Evolutionary conservation across 2,329 filamentous ascomycete genomes (phyloP), one percentile per base, ranked within the genome.

Genomic region (Dothiorella sarmentorum): DNA sequence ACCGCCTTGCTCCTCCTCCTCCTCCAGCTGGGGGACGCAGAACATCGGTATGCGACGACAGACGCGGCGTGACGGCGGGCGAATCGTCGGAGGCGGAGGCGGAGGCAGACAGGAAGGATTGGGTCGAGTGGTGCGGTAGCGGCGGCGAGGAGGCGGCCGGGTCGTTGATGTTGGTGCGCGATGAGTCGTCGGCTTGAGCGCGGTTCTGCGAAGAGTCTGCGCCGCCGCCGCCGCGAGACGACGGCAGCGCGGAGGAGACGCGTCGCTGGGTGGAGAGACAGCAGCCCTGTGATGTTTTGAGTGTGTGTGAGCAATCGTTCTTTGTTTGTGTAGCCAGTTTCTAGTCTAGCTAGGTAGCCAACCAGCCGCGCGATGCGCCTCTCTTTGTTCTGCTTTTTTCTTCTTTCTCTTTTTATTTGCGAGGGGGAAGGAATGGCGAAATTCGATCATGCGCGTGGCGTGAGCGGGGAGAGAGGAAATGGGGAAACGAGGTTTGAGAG

Each of bases 211-310:
- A n/a, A n/a, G n/a, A n/a, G n/a, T n/a, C n/a, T n/a, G n/a, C n/a
- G n/a, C n/a, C 33, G 20, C 7, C 24, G 47, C 33, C 24, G 31
- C 6, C 45, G 31, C 26, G 26, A n/a, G 49, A 24, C n/a, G 55
- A 42, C 31, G 55, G 40, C n/a, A n/a, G n/a, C 13, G 43, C 55
- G 55, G 35, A 45, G 53, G 42, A 29, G 18, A 35, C 17, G 31
- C 40, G 22, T 31, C 55, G 55, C 24, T 38, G 33, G 17, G 55
- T 40, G 31, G 55, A 58, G 15, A 45, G 37, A 40, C 55, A 58
- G 42, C 42, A 58, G 43, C 55, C 55, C 55, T 58, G 55, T 56
- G 33, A 7, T n/a, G n/a, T n/a, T n/a, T n/a, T n/a, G n/a, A n/a
- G n/a, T n/a, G n/a, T n/a, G n/a, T n/a, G n/a, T n/a, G n/a, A n/a